A percentile compares a stretch with the other conserved stretches of the same genome.
Conservation (phyloP, 2,329 filamentous ascomycete genomes). For the Chrysosporium keratinophilum region DNA sequence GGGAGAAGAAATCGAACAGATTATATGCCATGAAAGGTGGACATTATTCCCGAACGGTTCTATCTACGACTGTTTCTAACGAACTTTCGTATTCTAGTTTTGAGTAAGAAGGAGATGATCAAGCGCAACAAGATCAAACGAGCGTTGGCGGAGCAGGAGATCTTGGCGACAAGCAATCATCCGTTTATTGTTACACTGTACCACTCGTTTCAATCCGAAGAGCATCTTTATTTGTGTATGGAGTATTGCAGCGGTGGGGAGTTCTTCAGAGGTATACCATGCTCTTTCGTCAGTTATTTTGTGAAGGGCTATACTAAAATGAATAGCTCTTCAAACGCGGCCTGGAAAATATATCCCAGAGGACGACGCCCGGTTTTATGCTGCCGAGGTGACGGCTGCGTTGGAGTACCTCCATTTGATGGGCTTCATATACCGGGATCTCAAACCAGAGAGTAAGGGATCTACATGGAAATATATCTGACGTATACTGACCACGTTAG, state of each 20-base stretch:
- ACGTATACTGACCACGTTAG: constrained; percentile 39
- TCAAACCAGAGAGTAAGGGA: constrained; percentile 87
- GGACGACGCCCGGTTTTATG: constrained; percentile 94
- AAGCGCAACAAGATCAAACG: constrained; percentile 99
- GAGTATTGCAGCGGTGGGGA: constrained; percentile 98
- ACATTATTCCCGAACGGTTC: background rate
- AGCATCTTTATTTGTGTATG: constrained; percentile 99
- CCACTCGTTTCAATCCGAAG: constrained; percentile 98
- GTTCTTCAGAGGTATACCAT: constrained; percentile 63
- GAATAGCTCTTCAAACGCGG: constrained; percentile 74
- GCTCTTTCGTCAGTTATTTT: background rate
- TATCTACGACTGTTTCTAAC: background rate
- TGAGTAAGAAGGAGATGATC: constrained; percentile 99
- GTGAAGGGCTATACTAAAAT: constrained; percentile 9
- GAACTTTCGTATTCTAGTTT: constrained; percentile 49
- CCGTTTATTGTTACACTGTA: constrained; percentile 98
- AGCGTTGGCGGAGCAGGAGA: constrained; percentile 93
- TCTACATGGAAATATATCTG: background rate
- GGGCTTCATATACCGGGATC: constrained; percentile 97
- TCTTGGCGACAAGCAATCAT: constrained; percentile 94
- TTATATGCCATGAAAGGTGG: constrained; percentile 98
- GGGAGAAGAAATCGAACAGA: constrained; percentile 92
- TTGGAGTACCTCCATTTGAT: constrained; percentile 95
- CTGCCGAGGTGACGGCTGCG: constrained; percentile 91
- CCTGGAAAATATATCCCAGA: constrained; percentile 96